Conservation (phyloP, 2,329 filamentous ascomycete genomes). For the Aspergillus pseudonomiae region DNA sequence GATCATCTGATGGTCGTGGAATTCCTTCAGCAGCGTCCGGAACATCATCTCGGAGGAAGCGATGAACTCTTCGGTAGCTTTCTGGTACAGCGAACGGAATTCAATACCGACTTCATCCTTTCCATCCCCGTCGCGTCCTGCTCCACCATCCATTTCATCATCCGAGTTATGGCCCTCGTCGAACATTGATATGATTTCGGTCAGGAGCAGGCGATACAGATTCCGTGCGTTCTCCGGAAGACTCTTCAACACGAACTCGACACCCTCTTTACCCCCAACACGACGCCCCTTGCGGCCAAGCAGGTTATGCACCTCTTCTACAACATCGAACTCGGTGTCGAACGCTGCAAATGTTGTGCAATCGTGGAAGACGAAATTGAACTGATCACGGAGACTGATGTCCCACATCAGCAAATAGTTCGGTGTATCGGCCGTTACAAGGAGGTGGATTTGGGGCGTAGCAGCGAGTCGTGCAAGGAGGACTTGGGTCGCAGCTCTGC, state of each 20-base stretch:
- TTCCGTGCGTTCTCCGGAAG: constrained; percentile 90
- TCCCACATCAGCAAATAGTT: constrained; percentile 91
- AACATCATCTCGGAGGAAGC: constrained; percentile 97
- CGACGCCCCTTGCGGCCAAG: constrained; percentile 78
- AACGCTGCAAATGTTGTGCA: constrained; percentile 85
- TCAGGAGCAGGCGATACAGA: constrained; percentile 81
- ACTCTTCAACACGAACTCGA: constrained; percentile 85
- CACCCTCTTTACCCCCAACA: constrained; percentile 85
- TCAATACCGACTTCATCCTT: constrained; percentile 69
- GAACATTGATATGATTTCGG: constrained; percentile 75
- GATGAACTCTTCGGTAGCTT: constrained; percentile 94
- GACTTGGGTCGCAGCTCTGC: constrained; percentile 69
- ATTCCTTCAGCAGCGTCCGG: constrained; percentile 90
- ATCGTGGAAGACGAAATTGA: constrained; percentile 90
- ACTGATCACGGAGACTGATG: constrained; percentile 76
- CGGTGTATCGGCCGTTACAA: constrained; percentile 84
- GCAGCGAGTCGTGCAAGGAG: constrained; percentile 76
- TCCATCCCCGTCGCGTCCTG: constrained; percentile 27
- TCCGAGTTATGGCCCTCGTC: constrained; percentile 54
- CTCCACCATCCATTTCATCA: constrained; percentile 52
- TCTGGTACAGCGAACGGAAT: constrained; percentile 89
- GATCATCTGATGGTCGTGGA: constrained; percentile 98
- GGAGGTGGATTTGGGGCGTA: constrained; percentile 70
- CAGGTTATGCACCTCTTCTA: constrained; percentile 87
- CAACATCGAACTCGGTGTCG: constrained; percentile 74